These are phyloP conservation scores for Podospora sp. DNA, from an alignment of 495 filamentous ascomycete genomes.

Conservation along the genomic window DNA sequence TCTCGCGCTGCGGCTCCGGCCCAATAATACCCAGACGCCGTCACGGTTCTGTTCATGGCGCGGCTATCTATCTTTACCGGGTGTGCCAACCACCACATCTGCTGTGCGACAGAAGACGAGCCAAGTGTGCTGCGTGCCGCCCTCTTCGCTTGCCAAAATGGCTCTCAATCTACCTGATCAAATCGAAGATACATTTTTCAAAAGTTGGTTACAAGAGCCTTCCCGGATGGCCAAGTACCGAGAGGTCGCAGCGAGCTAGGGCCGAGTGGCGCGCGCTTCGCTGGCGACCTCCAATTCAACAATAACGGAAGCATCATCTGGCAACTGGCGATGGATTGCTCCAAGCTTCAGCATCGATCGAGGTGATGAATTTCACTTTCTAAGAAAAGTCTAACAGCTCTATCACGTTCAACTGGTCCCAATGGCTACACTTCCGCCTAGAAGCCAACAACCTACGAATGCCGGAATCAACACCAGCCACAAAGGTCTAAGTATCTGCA, in stretches of 20 bases:
- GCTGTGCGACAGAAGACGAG: background rate
- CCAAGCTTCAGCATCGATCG: background rate
- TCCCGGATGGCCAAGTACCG: background rate
- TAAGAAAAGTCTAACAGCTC: background rate
- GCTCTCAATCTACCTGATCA: background rate
- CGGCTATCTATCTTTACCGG: slow-evolving; percentile 1
- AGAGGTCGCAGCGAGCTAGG: background rate
- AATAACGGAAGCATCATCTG: background rate
- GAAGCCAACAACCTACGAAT: background rate
- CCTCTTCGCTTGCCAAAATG: background rate
- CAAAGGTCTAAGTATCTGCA: background rate
- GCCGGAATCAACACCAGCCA: background rate
- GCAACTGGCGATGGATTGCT: too few species aligned
- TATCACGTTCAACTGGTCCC: background rate
- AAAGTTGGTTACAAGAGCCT: background rate
- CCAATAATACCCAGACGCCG: slow-evolving; percentile 1
- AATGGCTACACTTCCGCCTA: background rate
- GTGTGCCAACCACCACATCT: background rate
- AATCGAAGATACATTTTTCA: background rate
- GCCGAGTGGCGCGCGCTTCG: background rate
- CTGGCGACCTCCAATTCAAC: background rate
- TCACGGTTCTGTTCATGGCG: background rate
- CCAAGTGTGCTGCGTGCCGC: background rate
- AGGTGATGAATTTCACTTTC: background rate
- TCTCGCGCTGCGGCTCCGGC: background rate